These are phyloP conservation scores for Rubus parviflorus DNA, from an alignment of 306 rosid genomes.

Conservation along the genomic window DNA sequence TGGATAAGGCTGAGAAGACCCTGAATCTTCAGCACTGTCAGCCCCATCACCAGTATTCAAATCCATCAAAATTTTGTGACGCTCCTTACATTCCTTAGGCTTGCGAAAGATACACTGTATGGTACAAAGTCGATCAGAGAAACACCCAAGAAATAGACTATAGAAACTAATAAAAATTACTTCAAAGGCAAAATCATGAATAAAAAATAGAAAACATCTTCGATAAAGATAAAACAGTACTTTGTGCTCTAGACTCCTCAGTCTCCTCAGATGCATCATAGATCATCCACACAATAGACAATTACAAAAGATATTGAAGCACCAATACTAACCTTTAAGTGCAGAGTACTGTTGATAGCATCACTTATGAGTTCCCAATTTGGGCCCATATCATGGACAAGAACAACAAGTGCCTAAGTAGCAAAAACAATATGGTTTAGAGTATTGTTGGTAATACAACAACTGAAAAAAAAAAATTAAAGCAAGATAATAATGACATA, in stretches of 20 bases:
- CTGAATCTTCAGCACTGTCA: slow-evolving; percentile 99
- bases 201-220: neutral
- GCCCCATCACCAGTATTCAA: slow-evolving; percentile 90
- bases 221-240: neutral
- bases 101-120: slow-evolving; percentile 87
- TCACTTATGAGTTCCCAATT: slow-evolving; percentile 99
- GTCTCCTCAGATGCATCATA: slow-evolving; percentile 4
- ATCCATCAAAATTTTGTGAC: slow-evolving; percentile 91
- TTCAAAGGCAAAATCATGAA: neutral
- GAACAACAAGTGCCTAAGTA: slow-evolving; percentile 86
- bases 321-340: slow-evolving; percentile 63
- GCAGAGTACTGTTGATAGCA: slow-evolving; percentile 84
- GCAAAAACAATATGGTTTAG: slow-evolving; percentile 12
- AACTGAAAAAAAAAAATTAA: neutral
- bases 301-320: neutral
- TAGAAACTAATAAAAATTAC: slow-evolving; percentile 2
- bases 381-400: slow-evolving; percentile 99
- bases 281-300: neutral
- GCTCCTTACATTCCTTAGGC: slow-evolving; percentile 97
- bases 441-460: slow-evolving; percentile 14
- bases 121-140: slow-evolving; percentile 21
- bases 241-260: slow-evolving; percentile 5
- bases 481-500: slow-evolving; percentile 10
- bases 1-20: slow-evolving; percentile 96
- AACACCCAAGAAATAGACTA: slow-evolving; percentile 9